Percentiles rank a stretch among this genome's conserved stretches.
Evolutionary conservation across 1,139 yeast species (phyloP).

Genomic region (Taphrina communis): DNA sequence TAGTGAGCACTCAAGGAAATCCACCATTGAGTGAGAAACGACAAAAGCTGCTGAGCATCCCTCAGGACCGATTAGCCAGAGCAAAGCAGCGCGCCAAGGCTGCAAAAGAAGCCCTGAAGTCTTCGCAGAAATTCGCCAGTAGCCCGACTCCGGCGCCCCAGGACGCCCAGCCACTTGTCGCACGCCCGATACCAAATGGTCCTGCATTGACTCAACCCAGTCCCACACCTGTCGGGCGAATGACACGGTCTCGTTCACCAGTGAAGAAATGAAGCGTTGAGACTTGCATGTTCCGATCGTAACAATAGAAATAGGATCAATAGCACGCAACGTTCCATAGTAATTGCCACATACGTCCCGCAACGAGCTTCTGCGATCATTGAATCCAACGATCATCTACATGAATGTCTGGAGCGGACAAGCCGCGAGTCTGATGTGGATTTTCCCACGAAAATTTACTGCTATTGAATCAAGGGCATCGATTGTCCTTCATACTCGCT

Average conservation of each 20-base stretch:
- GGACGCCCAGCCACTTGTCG: slow-evolving; percentile 1
- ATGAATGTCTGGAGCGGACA: too few relatives aligned
- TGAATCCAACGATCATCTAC: too few relatives aligned
- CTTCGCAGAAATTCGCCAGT: not conserved
- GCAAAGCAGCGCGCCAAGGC: slow-evolving; percentile 7
- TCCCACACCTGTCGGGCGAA: slow-evolving; percentile 16
- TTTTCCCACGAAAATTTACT: too few relatives aligned
- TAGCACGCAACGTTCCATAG: too few relatives aligned
- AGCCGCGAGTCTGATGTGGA: too few relatives aligned
- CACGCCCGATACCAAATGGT: slow-evolving; percentile 10
- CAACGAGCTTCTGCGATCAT: too few relatives aligned
- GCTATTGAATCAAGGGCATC: too few relatives aligned
- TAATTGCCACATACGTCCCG: too few relatives aligned
- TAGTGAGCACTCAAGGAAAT: not conserved
- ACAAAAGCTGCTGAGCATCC: not conserved
- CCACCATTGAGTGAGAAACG: slow-evolving; percentile 13
- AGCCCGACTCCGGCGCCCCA: not conserved
- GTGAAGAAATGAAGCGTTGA: not conserved
- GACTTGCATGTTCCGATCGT: too few relatives aligned
- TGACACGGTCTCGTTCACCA: slow-evolving; percentile 10
- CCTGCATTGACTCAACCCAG: slow-evolving; percentile 20
- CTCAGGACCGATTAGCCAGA: not conserved
- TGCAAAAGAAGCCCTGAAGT: not conserved
- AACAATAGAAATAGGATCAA: too few relatives aligned
- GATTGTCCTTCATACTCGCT: too few relatives aligned